phyloP scores from a whole-genome alignment of 768 basidiomycete genomes.

The Rossbeevera mucosa region DNA sequence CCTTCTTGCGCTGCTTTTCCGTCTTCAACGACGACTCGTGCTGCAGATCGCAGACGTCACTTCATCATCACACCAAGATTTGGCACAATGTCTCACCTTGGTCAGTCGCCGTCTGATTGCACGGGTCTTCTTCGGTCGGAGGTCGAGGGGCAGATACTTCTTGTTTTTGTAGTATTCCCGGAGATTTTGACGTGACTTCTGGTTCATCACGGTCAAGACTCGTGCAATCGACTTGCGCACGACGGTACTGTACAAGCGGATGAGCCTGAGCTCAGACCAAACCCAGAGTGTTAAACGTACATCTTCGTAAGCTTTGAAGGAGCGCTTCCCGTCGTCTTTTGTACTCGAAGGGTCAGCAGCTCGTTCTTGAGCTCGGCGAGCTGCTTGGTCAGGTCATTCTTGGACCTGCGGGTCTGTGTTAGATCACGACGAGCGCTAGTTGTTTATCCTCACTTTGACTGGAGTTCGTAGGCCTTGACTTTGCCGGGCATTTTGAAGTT shows the following conservation, averaged over 20 bases:
- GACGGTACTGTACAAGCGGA: constrained; percentile 60
- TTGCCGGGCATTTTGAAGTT: constrained; percentile 73
- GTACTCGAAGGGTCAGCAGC: constrained; percentile 89
- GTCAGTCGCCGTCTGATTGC: constrained; percentile 95
- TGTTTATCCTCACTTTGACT: constrained; percentile 70
- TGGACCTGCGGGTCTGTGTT: constrained; percentile 56
- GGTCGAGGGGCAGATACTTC: constrained; percentile 95
- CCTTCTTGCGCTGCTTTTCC: constrained; percentile 90
- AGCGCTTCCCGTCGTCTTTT: constrained; percentile 96
- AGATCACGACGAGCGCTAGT: neutral
- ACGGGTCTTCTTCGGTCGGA: constrained; percentile 96
- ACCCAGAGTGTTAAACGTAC: constrained; percentile 45
- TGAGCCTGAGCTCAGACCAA: neutral
- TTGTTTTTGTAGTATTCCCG: constrained; percentile 98
- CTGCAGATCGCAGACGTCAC: constrained; percentile 36
- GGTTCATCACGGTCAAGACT: constrained; percentile 97
- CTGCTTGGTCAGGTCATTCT: constrained; percentile 95
- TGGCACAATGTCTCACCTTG: constrained; percentile 50
- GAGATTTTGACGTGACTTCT: constrained; percentile 94
- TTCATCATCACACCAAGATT: neutral
- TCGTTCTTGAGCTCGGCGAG: constrained; percentile 92
- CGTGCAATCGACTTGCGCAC: constrained; percentile 99
- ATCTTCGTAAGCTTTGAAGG: constrained; percentile 96
- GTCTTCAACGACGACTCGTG: constrained; percentile 85
- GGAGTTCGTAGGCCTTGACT: constrained; percentile 95